Percentiles rank a stretch among this genome's conserved stretches.
Evolutionary conservation across 2,329 filamentous ascomycete genomes (phyloP).

Genomic region (Pseudogymnoascus destructans): DNA sequence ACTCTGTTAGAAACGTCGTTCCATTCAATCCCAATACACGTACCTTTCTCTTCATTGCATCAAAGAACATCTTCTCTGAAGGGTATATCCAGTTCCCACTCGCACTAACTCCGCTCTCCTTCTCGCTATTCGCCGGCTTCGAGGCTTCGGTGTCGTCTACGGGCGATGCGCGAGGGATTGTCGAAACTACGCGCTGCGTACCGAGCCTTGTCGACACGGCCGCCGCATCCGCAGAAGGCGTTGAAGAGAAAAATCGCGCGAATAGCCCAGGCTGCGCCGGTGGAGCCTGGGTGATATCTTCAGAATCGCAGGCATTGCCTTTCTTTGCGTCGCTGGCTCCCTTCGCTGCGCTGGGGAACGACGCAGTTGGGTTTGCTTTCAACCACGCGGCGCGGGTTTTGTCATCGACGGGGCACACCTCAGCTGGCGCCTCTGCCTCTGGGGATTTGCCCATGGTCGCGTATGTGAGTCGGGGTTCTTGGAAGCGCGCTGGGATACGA

Average conservation of each 20-base stretch:
- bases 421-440: conserved; percentile 19
- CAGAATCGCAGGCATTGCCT: conserved; percentile 27
- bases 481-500: not conserved
- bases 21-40: not conserved
- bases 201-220: conserved; percentile 34
- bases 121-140: conserved; percentile 58
- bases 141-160: conserved; percentile 29
- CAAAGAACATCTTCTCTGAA: conserved; percentile 94
- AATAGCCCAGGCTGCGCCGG: conserved; percentile 22
- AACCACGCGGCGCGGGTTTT: conserved; percentile 83
- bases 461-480: conserved; percentile 5
- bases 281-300: conserved; percentile 27
- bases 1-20: not conserved
- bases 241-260: conserved; percentile 15
- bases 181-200: conserved; percentile 60
- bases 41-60: conserved; percentile 79
- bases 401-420: conserved; percentile 77
- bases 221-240: conserved; percentile 10
- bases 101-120: conserved; percentile 55
- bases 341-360: conserved; percentile 20
- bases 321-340: conserved; percentile 23
- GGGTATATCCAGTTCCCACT: conserved; percentile 96
- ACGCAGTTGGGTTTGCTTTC: conserved; percentile 25
- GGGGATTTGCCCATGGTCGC: not conserved
- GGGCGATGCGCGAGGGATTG: conserved; percentile 54